Conservation (phyloP, 140 eudicot genomes). For the Erigeron philadelphicus region DNA sequence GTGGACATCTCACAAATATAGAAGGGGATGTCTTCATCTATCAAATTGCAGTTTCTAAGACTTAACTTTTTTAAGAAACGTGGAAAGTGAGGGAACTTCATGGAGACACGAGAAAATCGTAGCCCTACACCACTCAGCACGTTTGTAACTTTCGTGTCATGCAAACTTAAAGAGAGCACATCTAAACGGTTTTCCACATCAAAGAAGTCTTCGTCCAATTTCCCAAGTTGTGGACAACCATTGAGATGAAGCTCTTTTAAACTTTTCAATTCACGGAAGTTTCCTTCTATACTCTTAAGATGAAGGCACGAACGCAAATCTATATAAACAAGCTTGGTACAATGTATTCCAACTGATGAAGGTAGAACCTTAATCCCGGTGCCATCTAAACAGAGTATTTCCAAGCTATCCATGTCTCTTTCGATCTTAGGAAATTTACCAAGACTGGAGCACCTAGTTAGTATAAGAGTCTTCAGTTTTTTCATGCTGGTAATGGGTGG, state of each 20-base stretch:
- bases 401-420: neutral
- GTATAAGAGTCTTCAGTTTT: conserved; percentile 8
- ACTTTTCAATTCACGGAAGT: neutral
- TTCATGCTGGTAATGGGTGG: conserved; percentile 7
- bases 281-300: conserved; percentile 8
- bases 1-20: conserved; percentile 16
- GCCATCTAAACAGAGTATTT: neutral
- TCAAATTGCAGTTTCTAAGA: conserved; percentile 15
- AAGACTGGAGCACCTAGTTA: neutral
- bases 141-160: no score
- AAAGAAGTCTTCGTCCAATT: neutral
- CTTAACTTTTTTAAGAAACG: conserved; percentile 11
- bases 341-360: neutral
- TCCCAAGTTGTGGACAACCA: neutral
- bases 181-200: conserved; percentile 16
- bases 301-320: neutral
- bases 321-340: conserved; percentile 2
- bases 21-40: conserved; percentile 7
- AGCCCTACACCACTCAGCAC: neutral
- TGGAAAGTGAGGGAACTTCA: neutral
- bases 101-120: neutral
- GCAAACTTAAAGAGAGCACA: neutral
- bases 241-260: conserved; percentile 1
- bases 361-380: neutral
- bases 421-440: neutral